Evolutionary conservation across 176 grass and related monocot genomes (phyloP).

Genomic region (Oryza coarctata): DNA sequence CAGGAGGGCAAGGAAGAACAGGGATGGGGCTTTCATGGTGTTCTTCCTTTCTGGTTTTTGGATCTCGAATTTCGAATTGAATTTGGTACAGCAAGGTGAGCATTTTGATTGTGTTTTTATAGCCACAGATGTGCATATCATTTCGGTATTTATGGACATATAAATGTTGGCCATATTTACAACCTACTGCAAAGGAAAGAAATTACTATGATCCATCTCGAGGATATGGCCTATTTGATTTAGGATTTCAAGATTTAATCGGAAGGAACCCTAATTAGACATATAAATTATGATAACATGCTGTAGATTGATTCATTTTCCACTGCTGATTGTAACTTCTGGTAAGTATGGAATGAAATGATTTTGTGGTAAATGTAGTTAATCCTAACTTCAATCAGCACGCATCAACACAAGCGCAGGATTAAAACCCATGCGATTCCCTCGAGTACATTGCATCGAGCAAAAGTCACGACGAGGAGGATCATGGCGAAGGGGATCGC

Average conservation of each 20-base stretch:
- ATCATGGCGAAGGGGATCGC: too few relatives aligned
- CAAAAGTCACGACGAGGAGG: too few relatives aligned
- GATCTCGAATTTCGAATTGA: neutral
- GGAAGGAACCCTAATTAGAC: neutral
- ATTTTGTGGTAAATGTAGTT: neutral
- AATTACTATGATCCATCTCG: neutral
- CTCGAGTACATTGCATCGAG: too few relatives aligned
- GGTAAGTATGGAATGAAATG: neutral
- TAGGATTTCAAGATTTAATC: neutral
- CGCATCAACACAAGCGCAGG: neutral
- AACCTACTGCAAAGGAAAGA: neutral
- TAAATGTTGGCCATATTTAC: neutral
- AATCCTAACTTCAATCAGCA: neutral
- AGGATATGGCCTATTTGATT: neutral
- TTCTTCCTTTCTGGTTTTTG: neutral
- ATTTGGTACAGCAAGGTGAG: neutral
- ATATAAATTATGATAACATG: neutral
- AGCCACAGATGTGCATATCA: neutral
- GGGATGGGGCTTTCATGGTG: conserved; percentile 17
- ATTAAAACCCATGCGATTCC: too few relatives aligned
- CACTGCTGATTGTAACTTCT: conserved; percentile 45
- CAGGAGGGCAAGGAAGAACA: neutral
- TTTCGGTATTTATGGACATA: neutral
- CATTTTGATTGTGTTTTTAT: neutral
- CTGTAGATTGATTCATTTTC: neutral